A percentile compares a stretch with the other conserved stretches of the same genome.
Conservation (phyloP, 768 basidiomycete genomes). For the Fistulinella prunicolor region DNA sequence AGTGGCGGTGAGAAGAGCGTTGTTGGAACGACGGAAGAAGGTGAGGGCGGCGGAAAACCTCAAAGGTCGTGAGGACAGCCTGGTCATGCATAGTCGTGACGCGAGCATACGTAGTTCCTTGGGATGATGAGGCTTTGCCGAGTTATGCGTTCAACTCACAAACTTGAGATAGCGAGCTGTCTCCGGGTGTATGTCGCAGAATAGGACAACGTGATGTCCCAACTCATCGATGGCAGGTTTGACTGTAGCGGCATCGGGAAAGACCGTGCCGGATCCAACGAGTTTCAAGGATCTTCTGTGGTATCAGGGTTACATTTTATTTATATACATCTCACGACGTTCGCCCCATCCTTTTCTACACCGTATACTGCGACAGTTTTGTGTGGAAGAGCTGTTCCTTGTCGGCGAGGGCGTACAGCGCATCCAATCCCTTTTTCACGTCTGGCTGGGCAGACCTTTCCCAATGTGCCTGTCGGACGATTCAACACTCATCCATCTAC, state of each 20-base stretch:
- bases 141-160: no score
- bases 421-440: neutral
- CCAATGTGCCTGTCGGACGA: constrained; percentile 14
- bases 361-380: constrained; percentile 4
- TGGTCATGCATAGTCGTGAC: neutral
- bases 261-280: no score
- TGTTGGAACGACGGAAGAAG: constrained; percentile 27
- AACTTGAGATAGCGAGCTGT: no score
- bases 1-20: constrained; percentile 21
- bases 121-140: neutral
- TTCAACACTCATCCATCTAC: neutral
- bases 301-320: no score
- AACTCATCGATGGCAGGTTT: no score
- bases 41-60: constrained; percentile 9
- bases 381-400: constrained; percentile 15
- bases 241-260: no score
- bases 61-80: neutral
- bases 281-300: no score
- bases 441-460: constrained; percentile 11
- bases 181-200: no score
- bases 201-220: no score
- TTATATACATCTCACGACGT: no score
- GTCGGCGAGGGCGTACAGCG: constrained; percentile 13
- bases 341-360: neutral
- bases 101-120: neutral